Conservation (phyloP, 495 filamentous ascomycete species). For the Evernia prunastri region DNA sequence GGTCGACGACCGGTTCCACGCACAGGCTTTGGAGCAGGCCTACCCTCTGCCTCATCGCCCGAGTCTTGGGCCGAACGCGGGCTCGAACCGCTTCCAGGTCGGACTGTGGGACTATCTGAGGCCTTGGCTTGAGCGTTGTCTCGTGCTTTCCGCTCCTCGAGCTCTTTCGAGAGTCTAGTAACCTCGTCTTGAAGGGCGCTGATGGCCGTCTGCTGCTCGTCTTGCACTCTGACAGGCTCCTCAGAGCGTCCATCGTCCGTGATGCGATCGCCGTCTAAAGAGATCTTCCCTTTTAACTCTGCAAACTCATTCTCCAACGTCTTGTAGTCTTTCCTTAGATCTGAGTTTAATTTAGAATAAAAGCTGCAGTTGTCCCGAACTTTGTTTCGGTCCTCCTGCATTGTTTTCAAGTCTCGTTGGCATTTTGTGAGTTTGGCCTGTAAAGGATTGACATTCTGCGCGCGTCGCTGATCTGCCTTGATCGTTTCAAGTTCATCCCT, state of each 20-base stretch:
- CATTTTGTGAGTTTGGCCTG: not conserved
- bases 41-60: no score
- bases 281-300: not conserved
- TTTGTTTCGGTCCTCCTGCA: not conserved
- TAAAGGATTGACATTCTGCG: not conserved
- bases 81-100: no score
- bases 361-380: not conserved
- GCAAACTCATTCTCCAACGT: not conserved
- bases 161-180: no score
- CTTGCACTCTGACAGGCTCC: not conserved
- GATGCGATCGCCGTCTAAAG: not conserved
- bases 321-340: not conserved
- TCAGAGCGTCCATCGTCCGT: not conserved
- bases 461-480: not conserved
- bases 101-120: no score
- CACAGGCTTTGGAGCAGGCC: not conserved
- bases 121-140: no score
- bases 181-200: no score
- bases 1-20: not conserved
- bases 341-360: not conserved
- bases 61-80: no score
- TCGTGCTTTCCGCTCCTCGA: no score
- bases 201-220: not conserved
- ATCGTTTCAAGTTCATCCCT: not conserved
- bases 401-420: not conserved